Percentiles rank a stretch among this genome's conserved stretches.
Conservation (phyloP, 2,329 filamentous ascomycete genomes). For the Xylariaceae sp. region DNA sequence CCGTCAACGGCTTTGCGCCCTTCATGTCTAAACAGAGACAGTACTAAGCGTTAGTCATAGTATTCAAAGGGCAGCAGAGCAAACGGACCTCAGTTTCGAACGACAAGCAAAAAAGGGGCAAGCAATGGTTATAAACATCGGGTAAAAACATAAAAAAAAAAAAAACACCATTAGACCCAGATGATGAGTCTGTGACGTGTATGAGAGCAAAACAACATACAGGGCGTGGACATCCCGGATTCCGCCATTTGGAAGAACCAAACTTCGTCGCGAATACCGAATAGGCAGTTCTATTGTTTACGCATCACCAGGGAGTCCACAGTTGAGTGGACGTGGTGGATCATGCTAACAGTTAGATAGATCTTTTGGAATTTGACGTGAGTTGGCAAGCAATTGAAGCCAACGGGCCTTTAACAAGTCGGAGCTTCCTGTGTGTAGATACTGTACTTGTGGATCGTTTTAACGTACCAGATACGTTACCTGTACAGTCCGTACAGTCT, state of each 20-base stretch:
- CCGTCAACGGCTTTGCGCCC: constrained; percentile 58
- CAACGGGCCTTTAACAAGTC: no score
- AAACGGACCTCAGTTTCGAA: not conserved
- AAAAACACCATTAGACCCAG: not conserved
- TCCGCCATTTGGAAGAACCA: constrained; percentile 26
- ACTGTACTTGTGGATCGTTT: no score
- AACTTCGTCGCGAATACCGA: constrained; percentile 1
- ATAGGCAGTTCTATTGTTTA: no score
- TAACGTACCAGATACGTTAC: no score
- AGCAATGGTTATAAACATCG: not conserved
- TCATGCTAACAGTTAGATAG: not conserved
- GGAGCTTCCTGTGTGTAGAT: no score
- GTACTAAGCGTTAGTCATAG: constrained; percentile 15
- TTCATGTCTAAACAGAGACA: constrained; percentile 53
- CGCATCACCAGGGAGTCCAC: constrained; percentile 1
- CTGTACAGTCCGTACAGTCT: no score
- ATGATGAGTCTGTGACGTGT: constrained; percentile 1
- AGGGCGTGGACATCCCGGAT: constrained; percentile 23
- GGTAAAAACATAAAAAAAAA: not conserved
- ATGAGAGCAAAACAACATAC: constrained; percentile 25
- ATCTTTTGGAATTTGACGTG: no score
- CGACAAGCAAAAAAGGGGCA: not conserved
- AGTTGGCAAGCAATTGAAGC: no score
- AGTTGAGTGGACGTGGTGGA: not conserved
- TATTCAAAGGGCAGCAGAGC: not conserved